phyloP scores from a whole-genome alignment of 1,284 basidiomycete genomes.

The Malassezia sp. region DNA sequence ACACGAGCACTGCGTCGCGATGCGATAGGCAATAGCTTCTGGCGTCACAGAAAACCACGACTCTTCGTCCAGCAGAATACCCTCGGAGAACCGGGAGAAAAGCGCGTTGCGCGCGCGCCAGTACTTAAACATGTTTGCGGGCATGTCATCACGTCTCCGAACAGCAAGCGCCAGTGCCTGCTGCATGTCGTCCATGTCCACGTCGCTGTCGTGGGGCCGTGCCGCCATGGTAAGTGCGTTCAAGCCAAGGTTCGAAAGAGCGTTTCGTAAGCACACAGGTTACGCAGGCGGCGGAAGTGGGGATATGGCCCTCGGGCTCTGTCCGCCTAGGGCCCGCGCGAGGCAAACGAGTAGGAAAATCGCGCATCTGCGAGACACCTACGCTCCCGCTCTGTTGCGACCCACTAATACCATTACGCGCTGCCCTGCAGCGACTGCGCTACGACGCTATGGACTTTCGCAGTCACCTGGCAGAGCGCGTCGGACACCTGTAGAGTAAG shows the following conservation, averaged over 20 bases:
- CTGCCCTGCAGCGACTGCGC: slow-evolving; percentile 9
- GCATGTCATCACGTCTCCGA: slow-evolving; percentile 9
- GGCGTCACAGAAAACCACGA: slow-evolving; percentile 98
- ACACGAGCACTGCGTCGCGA: slow-evolving; percentile 67
- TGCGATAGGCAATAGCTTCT: slow-evolving; percentile 76
- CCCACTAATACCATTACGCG: not conserved
- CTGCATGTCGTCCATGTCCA: too few relatives aligned
- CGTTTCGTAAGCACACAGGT: too few relatives aligned
- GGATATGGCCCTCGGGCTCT: too few relatives aligned
- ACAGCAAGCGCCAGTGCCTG: too few relatives aligned
- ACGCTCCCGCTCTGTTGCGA: too few relatives aligned
- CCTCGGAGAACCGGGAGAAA: slow-evolving; percentile 31
- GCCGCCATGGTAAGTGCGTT: too few relatives aligned
- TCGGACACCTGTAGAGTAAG: not conserved
- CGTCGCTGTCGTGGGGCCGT: too few relatives aligned
- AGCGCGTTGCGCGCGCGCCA: slow-evolving; percentile 29
- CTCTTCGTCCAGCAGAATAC: slow-evolving; percentile 58
- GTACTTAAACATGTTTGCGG: slow-evolving; percentile 19
- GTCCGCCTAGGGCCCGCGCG: too few relatives aligned
- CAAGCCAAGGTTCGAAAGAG: too few relatives aligned
- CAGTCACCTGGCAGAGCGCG: not conserved
- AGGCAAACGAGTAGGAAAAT: too few relatives aligned
- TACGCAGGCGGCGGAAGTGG: too few relatives aligned
- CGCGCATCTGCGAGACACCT: too few relatives aligned
- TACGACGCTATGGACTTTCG: slow-evolving; percentile 1